Base-by-base conservation (phyloP, 768 basidiomycete species). In the Lyophyllum shimeji region DNA sequence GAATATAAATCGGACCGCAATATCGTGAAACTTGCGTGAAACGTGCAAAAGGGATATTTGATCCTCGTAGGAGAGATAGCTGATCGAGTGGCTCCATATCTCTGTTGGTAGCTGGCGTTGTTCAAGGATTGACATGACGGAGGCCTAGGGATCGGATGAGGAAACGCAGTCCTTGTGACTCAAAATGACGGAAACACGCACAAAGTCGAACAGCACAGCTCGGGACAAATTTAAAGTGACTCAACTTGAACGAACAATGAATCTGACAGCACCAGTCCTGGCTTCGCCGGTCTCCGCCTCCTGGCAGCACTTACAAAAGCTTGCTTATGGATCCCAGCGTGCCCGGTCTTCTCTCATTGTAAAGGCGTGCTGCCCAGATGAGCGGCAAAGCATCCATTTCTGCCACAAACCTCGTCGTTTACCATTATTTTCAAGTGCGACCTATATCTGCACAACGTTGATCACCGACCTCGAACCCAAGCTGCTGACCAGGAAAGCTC, bases 401-500 rank as follows among this genome's bases (percentile, higher is more conserved):
- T 17, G 78, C 79, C 8, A 81, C 80, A 5, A 76, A 78, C 55
- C 71, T 81, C 31, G 79, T 78, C 34, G 68, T 64, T 9, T 68
- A 79, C 54, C 76, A 81, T 60, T 78, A 81, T 56, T 66, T n/a
- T 75, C 52, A 72, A 70, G 55, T 81, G 81, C 58, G 76, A 80
- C 78, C 8, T 80, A 73, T 59, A 69, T 81, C 37, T 39, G 43
- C 74, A 80, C 64, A 75, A 78, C 46, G 66, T 70, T 33, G 78
- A 78, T 60, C 63, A 56, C 48, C 33, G 48, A 53, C 44, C 20
- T 53, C 7, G 44, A 54, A 23, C 24, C 75, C 58, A 62, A 29
- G 44, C 31, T 25, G 47, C 23, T 15, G n/a, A 12, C 5, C 13
- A 7, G 18, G 20, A 31, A 23, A 17, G 21, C 25, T 49, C 50